phyloP scores from a whole-genome alignment of 495 filamentous ascomycete genomes.

The Letharia lupina region DNA sequence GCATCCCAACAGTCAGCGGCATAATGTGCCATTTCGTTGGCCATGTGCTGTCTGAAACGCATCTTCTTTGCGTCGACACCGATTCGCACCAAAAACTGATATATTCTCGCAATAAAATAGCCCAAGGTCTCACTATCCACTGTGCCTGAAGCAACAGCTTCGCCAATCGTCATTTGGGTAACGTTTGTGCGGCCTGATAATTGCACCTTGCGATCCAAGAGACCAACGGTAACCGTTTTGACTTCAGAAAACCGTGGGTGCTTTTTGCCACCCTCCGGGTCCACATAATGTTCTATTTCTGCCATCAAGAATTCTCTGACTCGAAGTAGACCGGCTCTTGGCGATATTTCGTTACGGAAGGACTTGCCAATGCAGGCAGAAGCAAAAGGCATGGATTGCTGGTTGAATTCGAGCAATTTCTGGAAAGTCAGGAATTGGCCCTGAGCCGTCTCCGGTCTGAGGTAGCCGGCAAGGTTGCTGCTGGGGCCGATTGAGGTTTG shows the following conservation, averaged over 20 bases:
- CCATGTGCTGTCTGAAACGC: slow-evolving; percentile 80
- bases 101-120: slow-evolving; percentile 75
- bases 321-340: slow-evolving; percentile 56
- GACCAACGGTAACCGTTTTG: slow-evolving; percentile 50
- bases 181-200: slow-evolving; percentile 57
- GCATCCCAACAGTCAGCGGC: slow-evolving; percentile 81
- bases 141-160: slow-evolving; percentile 58
- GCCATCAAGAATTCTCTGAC: slow-evolving; percentile 70
- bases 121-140: slow-evolving; percentile 84
- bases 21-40: slow-evolving; percentile 78
- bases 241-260: slow-evolving; percentile 58
- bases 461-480: slow-evolving; percentile 53
- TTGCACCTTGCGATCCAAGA: slow-evolving; percentile 66
- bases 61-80: slow-evolving; percentile 64
- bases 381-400: slow-evolving; percentile 62
- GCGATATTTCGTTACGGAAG: slow-evolving; percentile 67
- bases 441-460: slow-evolving; percentile 61
- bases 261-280: slow-evolving; percentile 63
- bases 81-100: slow-evolving; percentile 61
- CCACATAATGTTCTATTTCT: slow-evolving; percentile 67
- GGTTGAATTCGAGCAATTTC: slow-evolving; percentile 64
- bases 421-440: slow-evolving; percentile 61
- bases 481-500: slow-evolving; percentile 61
- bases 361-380: slow-evolving; percentile 71
- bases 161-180: slow-evolving; percentile 53